Base-by-base conservation (phyloP, 768 basidiomycete genomes). In the Suillus fuscotomentosus region DNA sequence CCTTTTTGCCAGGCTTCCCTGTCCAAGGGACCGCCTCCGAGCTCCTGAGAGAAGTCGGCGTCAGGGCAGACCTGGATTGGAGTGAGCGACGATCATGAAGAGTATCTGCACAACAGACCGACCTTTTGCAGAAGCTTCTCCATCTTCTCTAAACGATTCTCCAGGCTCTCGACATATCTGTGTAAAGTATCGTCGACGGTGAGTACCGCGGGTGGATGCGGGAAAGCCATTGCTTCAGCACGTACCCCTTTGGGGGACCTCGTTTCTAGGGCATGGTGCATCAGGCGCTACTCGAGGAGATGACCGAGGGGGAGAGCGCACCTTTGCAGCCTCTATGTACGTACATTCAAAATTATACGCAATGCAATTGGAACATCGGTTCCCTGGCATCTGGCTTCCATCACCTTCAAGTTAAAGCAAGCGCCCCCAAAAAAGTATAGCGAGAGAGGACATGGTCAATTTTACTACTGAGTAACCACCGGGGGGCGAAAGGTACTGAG, bases 81-180 rank as follows among this genome's bases (percentile, higher is more conserved):
- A 10, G 43, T 50, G 39, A 41, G 50, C 20, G 45, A 45, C 5
- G 57, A 65, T 63, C 31, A 68, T 36, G 24, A 64, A 34, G n/a
- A 53, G 60, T 36, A 63, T 38, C 20, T 31, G 1, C 14, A 27
- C 17, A 27, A 45, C n/a, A 43, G 27, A 17, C 65, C 63, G 57
- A 86, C 88, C 75, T 81, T 84, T 61, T 77, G 79, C 24, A 90
- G 73, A 5, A 90, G 78, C 65, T 78, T 82, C 71, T 90, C 87
- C 80, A 90, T 85, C 70, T 87, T 88, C 63, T 86, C 84, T 2
- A 90, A 72, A 13, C 88, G 82, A 63, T 73, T 80, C 73, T 90
- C 89, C 43, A 90, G 78, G 57, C 81, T 82, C 69, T 89, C 85
- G 20, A 88, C 83, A 72, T 88, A 88, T 66, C 86, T 87, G 0